These are phyloP conservation scores for Cladophialophora bantiana DNA, from an alignment of 2,329 filamentous ascomycete genomes.

Conservation along the genomic window DNA sequence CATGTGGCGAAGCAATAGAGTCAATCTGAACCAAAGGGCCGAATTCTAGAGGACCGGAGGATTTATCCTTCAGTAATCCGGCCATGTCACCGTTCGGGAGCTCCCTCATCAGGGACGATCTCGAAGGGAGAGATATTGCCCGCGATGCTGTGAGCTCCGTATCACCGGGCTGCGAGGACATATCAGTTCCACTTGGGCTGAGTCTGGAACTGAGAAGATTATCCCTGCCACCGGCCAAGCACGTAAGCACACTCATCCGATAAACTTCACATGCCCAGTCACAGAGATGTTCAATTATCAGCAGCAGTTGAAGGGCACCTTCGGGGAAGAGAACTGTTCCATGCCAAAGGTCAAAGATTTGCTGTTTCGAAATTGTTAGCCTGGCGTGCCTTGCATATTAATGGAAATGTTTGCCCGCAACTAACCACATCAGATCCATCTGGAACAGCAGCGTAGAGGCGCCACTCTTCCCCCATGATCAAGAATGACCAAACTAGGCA, in stretches of 20 bases:
- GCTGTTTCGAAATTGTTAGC: conserved; percentile 17
- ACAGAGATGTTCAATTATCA: conserved; percentile 43
- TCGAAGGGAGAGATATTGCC: too few relatives aligned
- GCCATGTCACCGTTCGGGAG: background rate
- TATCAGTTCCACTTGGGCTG: background rate
- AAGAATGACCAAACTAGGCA: conserved; percentile 37
- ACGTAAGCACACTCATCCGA: conserved; percentile 16
- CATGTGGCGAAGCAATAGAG: too few relatives aligned
- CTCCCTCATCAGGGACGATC: too few relatives aligned
- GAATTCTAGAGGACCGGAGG: too few relatives aligned
- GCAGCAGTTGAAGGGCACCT: conserved; percentile 41
- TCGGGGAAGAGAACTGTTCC: conserved; percentile 37
- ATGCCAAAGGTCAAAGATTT: conserved; percentile 40
- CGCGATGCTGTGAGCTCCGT: background rate
- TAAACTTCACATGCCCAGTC: conserved; percentile 44
- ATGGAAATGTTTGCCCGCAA: background rate
- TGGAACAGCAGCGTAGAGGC: conserved; percentile 34
- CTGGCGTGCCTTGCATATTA: too few relatives aligned
- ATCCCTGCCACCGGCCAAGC: conserved; percentile 8
- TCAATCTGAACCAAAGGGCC: too few relatives aligned
- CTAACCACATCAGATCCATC: conserved; percentile 26
- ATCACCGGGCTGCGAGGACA: background rate
- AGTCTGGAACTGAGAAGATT: background rate
- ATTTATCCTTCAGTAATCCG: background rate
- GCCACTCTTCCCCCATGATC: conserved; percentile 36